phyloP scores from a whole-genome alignment of 2,329 filamentous ascomycete genomes.

The Nannizziopsis barbatae region DNA sequence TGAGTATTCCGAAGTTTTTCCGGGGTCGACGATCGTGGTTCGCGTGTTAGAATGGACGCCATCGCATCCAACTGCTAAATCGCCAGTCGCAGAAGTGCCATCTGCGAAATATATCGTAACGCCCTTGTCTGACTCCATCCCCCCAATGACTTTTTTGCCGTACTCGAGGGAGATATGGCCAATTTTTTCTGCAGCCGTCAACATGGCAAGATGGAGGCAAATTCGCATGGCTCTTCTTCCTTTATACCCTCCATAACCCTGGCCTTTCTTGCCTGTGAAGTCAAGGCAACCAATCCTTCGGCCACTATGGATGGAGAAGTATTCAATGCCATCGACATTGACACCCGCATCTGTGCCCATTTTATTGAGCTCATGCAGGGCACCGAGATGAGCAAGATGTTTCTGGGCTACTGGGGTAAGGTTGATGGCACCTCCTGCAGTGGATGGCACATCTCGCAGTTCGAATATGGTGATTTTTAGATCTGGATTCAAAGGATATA shows the following conservation, averaged over 20 bases:
- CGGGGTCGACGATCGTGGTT: conserved; percentile 29
- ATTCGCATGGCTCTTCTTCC: conserved; percentile 35
- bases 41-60: conserved; percentile 33
- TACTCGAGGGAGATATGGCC: conserved; percentile 32
- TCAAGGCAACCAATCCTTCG: conserved; percentile 29
- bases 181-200: conserved; percentile 28
- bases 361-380: conserved; percentile 29
- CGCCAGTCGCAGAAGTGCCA: conserved; percentile 24
- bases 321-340: conserved; percentile 32
- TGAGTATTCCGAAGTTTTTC: conserved; percentile 29
- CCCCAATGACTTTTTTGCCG: conserved; percentile 31
- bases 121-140: conserved; percentile 25
- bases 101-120: conserved; percentile 32
- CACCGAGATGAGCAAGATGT: conserved; percentile 34
- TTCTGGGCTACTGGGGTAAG: conserved; percentile 36
- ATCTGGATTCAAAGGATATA: conserved; percentile 14
- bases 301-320: conserved; percentile 33
- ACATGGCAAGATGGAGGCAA: conserved; percentile 32
- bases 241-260: conserved; percentile 32
- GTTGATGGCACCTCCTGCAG: conserved; percentile 36
- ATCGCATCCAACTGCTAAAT: conserved; percentile 33
- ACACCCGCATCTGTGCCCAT: conserved; percentile 31
- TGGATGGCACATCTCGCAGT: conserved; percentile 32
- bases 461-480: conserved; percentile 31
- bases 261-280: conserved; percentile 28